Base-by-base conservation (phyloP, 2,329 filamentous ascomycete genomes). In the Akanthomyces uredinophilus region DNA sequence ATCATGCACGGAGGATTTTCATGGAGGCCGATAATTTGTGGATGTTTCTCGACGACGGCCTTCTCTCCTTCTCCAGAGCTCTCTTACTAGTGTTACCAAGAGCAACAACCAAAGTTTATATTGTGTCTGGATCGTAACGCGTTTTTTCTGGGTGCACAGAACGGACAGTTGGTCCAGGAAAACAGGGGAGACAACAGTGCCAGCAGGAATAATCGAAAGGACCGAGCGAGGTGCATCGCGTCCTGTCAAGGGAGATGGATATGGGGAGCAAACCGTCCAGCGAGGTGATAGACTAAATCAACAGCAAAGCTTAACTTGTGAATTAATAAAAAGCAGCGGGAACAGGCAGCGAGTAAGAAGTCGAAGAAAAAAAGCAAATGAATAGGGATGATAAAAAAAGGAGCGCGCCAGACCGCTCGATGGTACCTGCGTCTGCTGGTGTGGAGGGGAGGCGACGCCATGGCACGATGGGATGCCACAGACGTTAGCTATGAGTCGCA, bases 401-500 rank as follows among this genome's bases (percentile, higher is more conserved):
- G 20, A 47, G 11, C 18, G 37, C 37, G 20, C 14, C 18, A 44
- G 37, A 11, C 11, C 54, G 20, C 20, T 29, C 13, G 55, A 18
- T 49, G 44, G 55, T 58, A 58, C 55, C 55, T 58, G 55, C 55
- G 44, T 58, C 20, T 41, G 29, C 29, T 6, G n/a, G n/a, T 50
- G 27, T 57, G 43, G 54, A 37, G 54, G 32, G 7, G 32, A 41
- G 27, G n/a, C 11, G 10, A 20, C 41, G 43, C 32, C 55, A 58
- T 58, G 32, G 55, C 44, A 49, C 44, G 55, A 39, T 58, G 55
- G 8, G 32, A 39, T 49, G 46, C 55, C 43, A 58, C 20, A 27
- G 10, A 49, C 44, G 18, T 50, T 37, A 29, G 18, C 41, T 37
- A 29, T 37, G 11, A 35, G 24, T 16, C 29, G 24, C 27, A 49